phyloP scores from a whole-genome alignment of 2,329 filamentous ascomycete genomes.

The Corniculantispora saksenae region DNA sequence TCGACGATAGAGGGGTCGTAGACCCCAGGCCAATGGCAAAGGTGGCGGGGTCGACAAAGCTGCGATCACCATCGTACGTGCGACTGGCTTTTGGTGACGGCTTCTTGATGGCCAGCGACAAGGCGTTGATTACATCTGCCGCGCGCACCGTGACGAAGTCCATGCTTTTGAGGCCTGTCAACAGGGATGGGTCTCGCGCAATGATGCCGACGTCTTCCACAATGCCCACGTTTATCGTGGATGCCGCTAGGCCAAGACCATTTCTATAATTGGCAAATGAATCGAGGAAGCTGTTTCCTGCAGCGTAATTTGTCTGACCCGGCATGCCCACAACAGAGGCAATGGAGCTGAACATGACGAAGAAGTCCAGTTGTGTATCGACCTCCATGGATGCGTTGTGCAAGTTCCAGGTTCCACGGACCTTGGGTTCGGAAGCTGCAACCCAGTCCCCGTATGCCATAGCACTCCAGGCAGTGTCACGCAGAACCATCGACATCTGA shows the following conservation, averaged over 20 bases:
- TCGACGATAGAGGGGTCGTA: no score
- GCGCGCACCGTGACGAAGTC: conserved; percentile 2
- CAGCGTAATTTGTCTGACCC: conserved; percentile 42
- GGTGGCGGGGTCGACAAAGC: no score
- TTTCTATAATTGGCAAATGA: conserved; percentile 38
- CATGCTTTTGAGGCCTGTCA: neutral
- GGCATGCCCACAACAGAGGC: conserved; percentile 34
- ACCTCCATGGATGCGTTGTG: conserved; percentile 30
- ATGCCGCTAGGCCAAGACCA: conserved; percentile 13
- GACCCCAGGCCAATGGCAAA: no score
- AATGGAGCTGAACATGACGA: conserved; percentile 36
- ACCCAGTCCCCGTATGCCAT: conserved; percentile 39
- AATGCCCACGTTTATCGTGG: conserved; percentile 35
- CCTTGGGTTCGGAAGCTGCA: conserved; percentile 31
- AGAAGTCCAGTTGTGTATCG: no score
- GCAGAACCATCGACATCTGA: conserved; percentile 38
- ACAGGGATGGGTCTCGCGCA: neutral
- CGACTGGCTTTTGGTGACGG: neutral
- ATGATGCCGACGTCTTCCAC: conserved; percentile 40
- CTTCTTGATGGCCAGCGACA: neutral
- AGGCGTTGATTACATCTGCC: neutral
- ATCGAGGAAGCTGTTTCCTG: conserved; percentile 44
- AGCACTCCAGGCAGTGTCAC: conserved; percentile 26
- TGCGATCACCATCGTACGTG: no score
- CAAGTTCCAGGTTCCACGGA: conserved; percentile 38